Conservation (phyloP, 2,329 filamentous ascomycete genomes). For the Ophiostoma perfectum region DNA sequence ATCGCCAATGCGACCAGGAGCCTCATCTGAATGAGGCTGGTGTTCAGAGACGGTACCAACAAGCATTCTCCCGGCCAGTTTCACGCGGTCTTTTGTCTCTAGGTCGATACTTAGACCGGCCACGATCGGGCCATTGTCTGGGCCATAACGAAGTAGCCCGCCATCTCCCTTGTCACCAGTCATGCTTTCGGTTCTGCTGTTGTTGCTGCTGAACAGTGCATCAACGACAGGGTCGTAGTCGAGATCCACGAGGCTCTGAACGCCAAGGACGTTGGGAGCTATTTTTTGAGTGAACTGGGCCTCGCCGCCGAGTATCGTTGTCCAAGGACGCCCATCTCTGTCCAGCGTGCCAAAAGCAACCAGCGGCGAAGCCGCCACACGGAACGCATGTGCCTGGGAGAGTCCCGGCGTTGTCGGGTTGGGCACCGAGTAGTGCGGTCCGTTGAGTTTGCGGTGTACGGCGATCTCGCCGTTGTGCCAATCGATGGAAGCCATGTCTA, state of each 20-base stretch:
- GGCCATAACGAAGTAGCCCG: conserved; percentile 38
- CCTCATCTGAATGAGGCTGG: conserved; percentile 24
- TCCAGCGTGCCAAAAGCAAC: conserved; percentile 71
- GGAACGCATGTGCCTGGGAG: conserved; percentile 53
- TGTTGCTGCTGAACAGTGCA: conserved; percentile 50
- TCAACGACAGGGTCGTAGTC: conserved; percentile 64
- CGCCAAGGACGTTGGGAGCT: conserved; percentile 57
- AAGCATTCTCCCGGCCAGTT: conserved; percentile 65
- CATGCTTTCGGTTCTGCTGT: conserved; percentile 29
- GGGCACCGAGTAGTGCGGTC: conserved; percentile 43
- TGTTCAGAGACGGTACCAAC: conserved; percentile 50
- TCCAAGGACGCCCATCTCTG: conserved; percentile 62
- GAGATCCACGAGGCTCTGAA: conserved; percentile 56
- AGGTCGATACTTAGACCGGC: conserved; percentile 59
- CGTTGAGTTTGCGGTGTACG: conserved; percentile 57
- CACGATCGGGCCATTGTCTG: conserved; percentile 38
- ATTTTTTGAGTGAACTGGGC: conserved; percentile 61
- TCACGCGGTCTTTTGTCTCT: conserved; percentile 63
- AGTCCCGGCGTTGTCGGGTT: conserved; percentile 66
- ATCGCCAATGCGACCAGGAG: conserved; percentile 31
- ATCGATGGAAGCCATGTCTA: conserved; percentile 21
- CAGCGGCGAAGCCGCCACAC: conserved; percentile 59
- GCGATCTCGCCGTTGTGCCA: conserved; percentile 64
- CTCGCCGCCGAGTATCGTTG: conserved; percentile 70
- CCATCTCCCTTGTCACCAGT: conserved; percentile 30